Evolutionary conservation across 202 grass and related monocot genomes (phyloP), one percentile per base, ranked within the genome.

Genomic region (Dendrocalamus latiflorus): DNA sequence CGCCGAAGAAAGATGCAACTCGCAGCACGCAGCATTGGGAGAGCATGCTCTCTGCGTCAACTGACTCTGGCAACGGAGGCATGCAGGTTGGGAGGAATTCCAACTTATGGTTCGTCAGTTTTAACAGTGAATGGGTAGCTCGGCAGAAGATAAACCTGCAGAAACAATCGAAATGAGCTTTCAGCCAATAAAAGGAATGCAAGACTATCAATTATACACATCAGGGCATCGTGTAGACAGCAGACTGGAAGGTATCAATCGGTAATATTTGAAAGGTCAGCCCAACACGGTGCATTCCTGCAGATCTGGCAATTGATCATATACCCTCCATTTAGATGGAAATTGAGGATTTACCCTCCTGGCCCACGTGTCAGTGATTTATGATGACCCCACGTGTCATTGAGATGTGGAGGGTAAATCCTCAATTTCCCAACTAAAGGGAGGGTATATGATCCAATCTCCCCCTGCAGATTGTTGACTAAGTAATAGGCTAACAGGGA

Each of bases 71-170:
- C 62, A 98, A 77, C 26, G 84, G 81, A 83, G 92, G 95, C 37
- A 86, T 7, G 59, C 95, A 95, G 57, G 74, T 84, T 8, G 95
- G 95, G 49, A 84, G 67, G 50, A 80, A 93, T 43, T 91, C 95
- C 37, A 81, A 70, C 58, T 78, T 88, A 58, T 47, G 18, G 44
- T 81, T 83, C 41, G 82, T 87, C 22, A 59, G 63, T 83, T 86
- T 82, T 49, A 93, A 91, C 30, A 93, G 80, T 12, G 88, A 84
- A 61, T 87, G 79, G 2, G 88, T 84, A 45, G 88, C 85, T 79
- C 89, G 83, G 67, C 89, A 98, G 77, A 98, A 95, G 26, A 98
- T 91, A 85, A 98, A 98, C 89, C 95, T 98, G 86, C 77, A 90
- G 34, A 76, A 77, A 91, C 21, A 78, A 42, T 22, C 13, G 4